Evolutionary conservation across 169 alveolate genomes (phyloP).

Genomic region (Plasmodium relictum): DNA sequence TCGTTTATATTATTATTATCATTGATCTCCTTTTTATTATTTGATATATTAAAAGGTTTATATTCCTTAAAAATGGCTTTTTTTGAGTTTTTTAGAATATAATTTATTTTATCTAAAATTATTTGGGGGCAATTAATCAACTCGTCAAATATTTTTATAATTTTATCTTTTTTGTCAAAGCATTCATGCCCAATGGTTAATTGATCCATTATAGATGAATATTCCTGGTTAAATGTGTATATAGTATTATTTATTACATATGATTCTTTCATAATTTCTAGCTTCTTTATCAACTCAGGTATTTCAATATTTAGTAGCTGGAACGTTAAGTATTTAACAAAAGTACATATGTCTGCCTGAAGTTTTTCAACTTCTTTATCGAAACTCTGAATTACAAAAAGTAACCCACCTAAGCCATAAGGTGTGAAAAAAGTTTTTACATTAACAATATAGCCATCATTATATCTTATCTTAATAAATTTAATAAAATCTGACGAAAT

Average conservation of each 20-base stretch:
- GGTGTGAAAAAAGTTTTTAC: slow-evolving; percentile 59
- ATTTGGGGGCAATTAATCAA: slow-evolving; percentile 71
- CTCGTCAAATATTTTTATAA: slow-evolving; percentile 71
- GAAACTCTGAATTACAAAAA: slow-evolving; percentile 67
- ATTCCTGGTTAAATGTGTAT: slow-evolving; percentile 66
- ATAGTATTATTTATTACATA: slow-evolving; percentile 63
- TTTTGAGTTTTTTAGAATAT: slow-evolving; percentile 51
- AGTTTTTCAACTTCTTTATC: slow-evolving; percentile 63
- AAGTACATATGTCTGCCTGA: slow-evolving; percentile 55
- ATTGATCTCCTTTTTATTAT: not conserved
- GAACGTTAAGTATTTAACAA: slow-evolving; percentile 56
- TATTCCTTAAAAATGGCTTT: slow-evolving; percentile 62
- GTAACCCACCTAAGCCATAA: slow-evolving; percentile 64
- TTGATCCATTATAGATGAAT: slow-evolving; percentile 63
- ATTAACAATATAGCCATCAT: slow-evolving; percentile 60
- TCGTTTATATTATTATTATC: not conserved
- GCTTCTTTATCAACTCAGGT: slow-evolving; percentile 35
- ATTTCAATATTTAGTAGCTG: slow-evolving; percentile 44
- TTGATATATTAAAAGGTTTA: slow-evolving; percentile 3
- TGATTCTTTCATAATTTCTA: slow-evolving; percentile 47
- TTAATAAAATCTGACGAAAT: slow-evolving; percentile 69
- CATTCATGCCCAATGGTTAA: slow-evolving; percentile 52
- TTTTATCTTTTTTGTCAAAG: slow-evolving; percentile 72
- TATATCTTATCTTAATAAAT: slow-evolving; percentile 43
- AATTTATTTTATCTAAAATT: slow-evolving; percentile 46